Evolutionary conservation across 78 protist genomes (phyloP).

Genomic region (Dictyostelium discoideum): DNA sequence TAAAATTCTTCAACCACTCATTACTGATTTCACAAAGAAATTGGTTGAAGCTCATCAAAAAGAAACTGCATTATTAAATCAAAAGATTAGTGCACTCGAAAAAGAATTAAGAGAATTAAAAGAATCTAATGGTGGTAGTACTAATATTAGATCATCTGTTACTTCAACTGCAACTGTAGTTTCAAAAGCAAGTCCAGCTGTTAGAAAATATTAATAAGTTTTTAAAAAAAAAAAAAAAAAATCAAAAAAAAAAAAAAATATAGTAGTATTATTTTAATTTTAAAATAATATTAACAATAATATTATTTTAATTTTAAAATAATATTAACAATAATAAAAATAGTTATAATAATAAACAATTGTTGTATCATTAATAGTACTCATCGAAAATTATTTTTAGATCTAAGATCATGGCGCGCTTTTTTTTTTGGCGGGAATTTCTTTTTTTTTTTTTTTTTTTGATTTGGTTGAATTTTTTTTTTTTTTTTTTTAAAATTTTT

Average conservation of each 20-base stretch:
- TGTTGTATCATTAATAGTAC: no score
- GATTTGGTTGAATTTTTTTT: no score
- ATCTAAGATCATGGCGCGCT: no score
- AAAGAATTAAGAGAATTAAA: slow-evolving; percentile 55
- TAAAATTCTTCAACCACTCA: slow-evolving; percentile 54
- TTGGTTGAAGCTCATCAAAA: slow-evolving; percentile 74
- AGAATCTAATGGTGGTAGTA: not conserved
- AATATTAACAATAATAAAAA: not conserved
- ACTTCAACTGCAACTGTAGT: slow-evolving; percentile 30
- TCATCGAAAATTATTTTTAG: no score
- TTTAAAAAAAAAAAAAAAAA: not conserved
- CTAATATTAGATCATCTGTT: not conserved
- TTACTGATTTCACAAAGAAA: slow-evolving; percentile 49
- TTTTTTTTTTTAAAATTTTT: no score
- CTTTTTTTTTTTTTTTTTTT: no score
- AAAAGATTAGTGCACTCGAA: slow-evolving; percentile 45
- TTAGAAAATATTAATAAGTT: slow-evolving; percentile 6
- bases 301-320: not conserved
- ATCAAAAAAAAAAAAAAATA: not conserved
- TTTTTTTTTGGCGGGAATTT: no score
- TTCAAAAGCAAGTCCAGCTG: slow-evolving; percentile 58
- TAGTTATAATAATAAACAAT: no score
- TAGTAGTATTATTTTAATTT: not conserved
- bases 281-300: not conserved
- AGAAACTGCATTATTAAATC: slow-evolving; percentile 50